Base-by-base conservation (phyloP, 768 basidiomycete genomes). In the Psilocybe sp. region DNA sequence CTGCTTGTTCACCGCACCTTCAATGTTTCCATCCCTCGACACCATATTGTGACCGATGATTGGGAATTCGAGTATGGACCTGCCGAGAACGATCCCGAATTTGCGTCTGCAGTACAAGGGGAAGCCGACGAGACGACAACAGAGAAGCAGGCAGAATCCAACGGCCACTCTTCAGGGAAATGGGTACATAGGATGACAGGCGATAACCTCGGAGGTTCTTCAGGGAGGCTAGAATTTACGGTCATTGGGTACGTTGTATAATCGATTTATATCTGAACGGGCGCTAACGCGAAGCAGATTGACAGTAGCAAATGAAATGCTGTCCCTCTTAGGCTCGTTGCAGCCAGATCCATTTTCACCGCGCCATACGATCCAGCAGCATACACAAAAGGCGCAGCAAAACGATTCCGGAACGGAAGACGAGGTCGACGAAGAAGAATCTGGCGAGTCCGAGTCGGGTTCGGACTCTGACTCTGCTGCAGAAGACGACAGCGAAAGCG, bases 1-100 rank as follows among this genome's bases (percentile, higher is more conserved):
- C 75, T 98, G 13, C 88, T 98, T 32, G 76, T 94, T 3, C 90
- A 94, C 59, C 82, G 84, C 19, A 97, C 91, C 5, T 98, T 97
- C 75, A 98, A 98, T 66, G 88, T 90, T 14, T 95, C 95, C 15
- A 94, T 98, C 67, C 94, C 95, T 2, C 82, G 89, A 49, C 82
- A 90, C 61, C 93, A 97, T 64, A 93, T 98, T 56, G 90, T 91
- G 2, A 74, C 71, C 20, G 84, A 87, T 31, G 67, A 78, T 51
- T 95, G 90, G 85, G 78, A 82, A 49, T 98, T 96, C 60, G 89
- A 95, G 66, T 88, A 92, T 55, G 91, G 86, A 4, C 77, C 88
- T 0, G 82, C 85, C 10, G 88, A 89, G 62, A 89, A 88, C 56
- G 88, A 92, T 55, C 85, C 88, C 9, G 85, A 88, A 60, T 84